Evolutionary conservation across 108 stramenopile genomes (phyloP).

Genomic region (Cyclotella sp.): DNA sequence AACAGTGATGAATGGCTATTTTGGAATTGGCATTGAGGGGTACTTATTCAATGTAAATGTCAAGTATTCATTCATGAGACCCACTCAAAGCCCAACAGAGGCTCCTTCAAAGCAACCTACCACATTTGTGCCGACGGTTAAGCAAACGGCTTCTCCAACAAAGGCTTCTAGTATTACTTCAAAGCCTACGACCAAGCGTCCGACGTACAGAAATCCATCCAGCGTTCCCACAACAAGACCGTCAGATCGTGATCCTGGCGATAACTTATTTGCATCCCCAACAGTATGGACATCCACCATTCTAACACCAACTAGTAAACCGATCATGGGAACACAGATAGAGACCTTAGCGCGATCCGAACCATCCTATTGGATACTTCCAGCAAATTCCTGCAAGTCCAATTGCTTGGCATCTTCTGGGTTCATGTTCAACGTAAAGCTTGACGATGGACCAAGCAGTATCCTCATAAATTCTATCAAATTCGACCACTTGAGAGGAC

Average conservation of each 20-base stretch:
- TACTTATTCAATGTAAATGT: conserved; percentile 18
- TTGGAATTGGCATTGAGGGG: conserved; percentile 23
- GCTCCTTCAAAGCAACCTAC: not conserved
- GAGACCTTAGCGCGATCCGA: not conserved
- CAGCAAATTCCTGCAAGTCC: not conserved
- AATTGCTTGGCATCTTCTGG: conserved; percentile 23
- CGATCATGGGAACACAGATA: not conserved
- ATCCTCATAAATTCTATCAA: conserved; percentile 9
- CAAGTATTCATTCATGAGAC: conserved; percentile 7
- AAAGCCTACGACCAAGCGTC: not conserved
- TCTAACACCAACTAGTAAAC: not conserved
- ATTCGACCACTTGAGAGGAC: conserved; percentile 20
- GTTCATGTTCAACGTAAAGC: conserved; percentile 24
- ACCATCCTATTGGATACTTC: conserved; percentile 5
- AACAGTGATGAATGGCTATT: conserved; percentile 8
- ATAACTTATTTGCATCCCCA: conserved; percentile 10
- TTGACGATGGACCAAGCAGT: not conserved
- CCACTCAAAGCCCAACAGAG: not conserved
- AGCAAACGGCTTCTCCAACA: conserved; percentile 1
- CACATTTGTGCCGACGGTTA: not conserved
- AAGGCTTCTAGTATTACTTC: not conserved
- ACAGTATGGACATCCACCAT: not conserved
- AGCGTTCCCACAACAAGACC: not conserved
- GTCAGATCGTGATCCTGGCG: not conserved
- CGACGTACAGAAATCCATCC: not conserved